These are phyloP conservation scores for Ceratorhiza oryzae-sativae DNA, from an alignment of 1,284 basidiomycete genomes.

Conservation along the genomic window DNA sequence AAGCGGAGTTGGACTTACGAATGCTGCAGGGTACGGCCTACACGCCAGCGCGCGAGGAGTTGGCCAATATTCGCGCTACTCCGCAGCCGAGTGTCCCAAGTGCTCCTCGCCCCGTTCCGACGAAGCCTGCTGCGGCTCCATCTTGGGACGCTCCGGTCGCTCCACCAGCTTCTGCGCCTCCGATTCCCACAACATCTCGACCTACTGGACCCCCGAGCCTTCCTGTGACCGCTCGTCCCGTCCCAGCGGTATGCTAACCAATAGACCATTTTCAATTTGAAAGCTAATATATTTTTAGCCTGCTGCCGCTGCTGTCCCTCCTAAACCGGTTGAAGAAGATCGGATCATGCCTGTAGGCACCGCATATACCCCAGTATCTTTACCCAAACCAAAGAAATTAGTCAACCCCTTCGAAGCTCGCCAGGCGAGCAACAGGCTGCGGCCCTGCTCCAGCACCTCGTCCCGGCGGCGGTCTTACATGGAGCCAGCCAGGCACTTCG, in stretches of 20 bases:
- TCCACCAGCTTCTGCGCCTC: slow-evolving; percentile 47
- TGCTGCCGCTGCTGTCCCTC: slow-evolving; percentile 44
- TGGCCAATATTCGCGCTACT: slow-evolving; percentile 47
- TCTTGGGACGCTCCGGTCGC: slow-evolving; percentile 57
- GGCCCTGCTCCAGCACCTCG: slow-evolving; percentile 45
- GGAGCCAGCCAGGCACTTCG: slow-evolving; percentile 89
- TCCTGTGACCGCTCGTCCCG: slow-evolving; percentile 43
- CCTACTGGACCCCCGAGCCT: slow-evolving; percentile 18
- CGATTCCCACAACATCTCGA: slow-evolving; percentile 39
- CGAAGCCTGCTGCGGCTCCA: slow-evolving; percentile 55
- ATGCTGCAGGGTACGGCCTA: slow-evolving; percentile 49
- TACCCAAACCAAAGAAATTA: slow-evolving; percentile 84
- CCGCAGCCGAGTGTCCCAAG: slow-evolving; percentile 57
- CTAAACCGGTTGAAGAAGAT: slow-evolving; percentile 78
- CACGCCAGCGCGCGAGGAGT: slow-evolving; percentile 48
- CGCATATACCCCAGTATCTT: slow-evolving; percentile 83
- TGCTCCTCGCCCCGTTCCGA: slow-evolving; percentile 57
- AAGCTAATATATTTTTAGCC: slow-evolving; percentile 32
- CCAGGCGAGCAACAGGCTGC: slow-evolving; percentile 51
- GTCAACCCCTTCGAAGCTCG: slow-evolving; percentile 80
- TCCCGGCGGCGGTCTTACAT: slow-evolving; percentile 63
- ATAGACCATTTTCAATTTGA: not conserved
- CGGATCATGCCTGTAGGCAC: slow-evolving; percentile 80
- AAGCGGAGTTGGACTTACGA: slow-evolving; percentile 5
- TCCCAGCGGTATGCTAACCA: slow-evolving; percentile 22